Evolutionary conservation across 1,284 basidiomycete species (phyloP).

Genomic region (Takashimella koratensis): DNA sequence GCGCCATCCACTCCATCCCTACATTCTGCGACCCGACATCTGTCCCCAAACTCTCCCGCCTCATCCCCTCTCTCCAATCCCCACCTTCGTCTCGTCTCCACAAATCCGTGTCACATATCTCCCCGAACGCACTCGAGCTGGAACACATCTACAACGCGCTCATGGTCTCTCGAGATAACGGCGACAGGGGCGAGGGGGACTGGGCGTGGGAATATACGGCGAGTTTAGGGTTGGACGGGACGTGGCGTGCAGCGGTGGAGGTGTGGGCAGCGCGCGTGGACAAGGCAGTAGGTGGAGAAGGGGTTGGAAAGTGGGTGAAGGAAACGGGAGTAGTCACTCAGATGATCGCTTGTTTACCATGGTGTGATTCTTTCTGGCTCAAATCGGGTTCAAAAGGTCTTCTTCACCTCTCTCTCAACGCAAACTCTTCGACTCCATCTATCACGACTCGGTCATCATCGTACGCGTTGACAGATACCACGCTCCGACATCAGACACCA

Average conservation of each 20-base stretch:
- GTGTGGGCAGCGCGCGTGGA: background rate
- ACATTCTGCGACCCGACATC: slow-evolving; percentile 75
- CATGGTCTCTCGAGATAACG: background rate
- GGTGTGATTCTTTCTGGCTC: slow-evolving; percentile 73
- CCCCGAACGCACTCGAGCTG: slow-evolving; percentile 78
- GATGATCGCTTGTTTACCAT: slow-evolving; percentile 72
- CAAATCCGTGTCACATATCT: slow-evolving; percentile 60
- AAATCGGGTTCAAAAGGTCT: slow-evolving; percentile 67
- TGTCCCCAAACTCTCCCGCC: slow-evolving; percentile 65
- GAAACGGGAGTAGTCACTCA: slow-evolving; percentile 69
- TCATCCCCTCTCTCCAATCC: slow-evolving; percentile 62
- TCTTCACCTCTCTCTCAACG: slow-evolving; percentile 47
- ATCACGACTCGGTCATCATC: too few species aligned
- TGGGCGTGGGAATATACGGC: background rate
- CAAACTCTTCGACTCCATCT: slow-evolving; percentile 22
- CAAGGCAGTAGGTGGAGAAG: background rate
- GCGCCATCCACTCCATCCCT: slow-evolving; percentile 21
- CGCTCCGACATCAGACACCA: slow-evolving; percentile 49
- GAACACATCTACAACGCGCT: slow-evolving; percentile 57
- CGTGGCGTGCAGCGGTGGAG: slow-evolving; percentile 13
- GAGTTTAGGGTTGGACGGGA: slow-evolving; percentile 58
- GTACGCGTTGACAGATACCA: too few species aligned
- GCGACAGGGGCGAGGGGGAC: slow-evolving; percentile 1
- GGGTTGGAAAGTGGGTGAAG: slow-evolving; percentile 60
- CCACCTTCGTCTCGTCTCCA: slow-evolving; percentile 28